These are phyloP conservation scores for Phialemonium atrogriseum DNA, from an alignment of 2,329 filamentous ascomycete genomes.

Conservation along the genomic window DNA sequence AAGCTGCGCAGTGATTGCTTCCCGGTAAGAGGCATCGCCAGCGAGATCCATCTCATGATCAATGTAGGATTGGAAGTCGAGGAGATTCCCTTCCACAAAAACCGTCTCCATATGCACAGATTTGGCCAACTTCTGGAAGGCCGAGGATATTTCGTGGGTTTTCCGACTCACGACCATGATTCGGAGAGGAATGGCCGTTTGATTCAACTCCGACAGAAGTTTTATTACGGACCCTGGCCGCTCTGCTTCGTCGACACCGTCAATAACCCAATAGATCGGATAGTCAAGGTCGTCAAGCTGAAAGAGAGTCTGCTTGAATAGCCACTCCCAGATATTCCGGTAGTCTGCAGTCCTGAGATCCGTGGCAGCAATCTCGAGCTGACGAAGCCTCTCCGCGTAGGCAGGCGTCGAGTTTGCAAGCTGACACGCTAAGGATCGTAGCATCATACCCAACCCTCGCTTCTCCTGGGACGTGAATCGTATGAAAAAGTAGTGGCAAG, in stretches of 20 bases:
- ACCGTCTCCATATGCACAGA: constrained; percentile 2
- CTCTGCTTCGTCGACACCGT: constrained; percentile 28
- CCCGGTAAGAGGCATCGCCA: constrained; percentile 9
- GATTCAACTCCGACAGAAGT: constrained; percentile 17
- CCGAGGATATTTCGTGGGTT: constrained; percentile 11
- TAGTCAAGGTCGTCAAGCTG: constrained; percentile 8
- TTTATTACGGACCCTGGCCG: constrained; percentile 16
- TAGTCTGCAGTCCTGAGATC: constrained; percentile 17
- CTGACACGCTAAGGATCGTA: constrained; percentile 23
- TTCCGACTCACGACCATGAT: constrained; percentile 22
- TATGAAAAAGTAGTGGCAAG: constrained; percentile 19
- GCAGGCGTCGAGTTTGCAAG: constrained; percentile 13
- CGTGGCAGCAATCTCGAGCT: constrained; percentile 14
- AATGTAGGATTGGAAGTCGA: constrained; percentile 14
- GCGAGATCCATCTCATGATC: constrained; percentile 11
- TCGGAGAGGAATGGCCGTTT: constrained; percentile 14
- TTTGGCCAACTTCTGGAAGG: constrained; percentile 9
- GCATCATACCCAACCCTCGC: constrained; percentile 11
- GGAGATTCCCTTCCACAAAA: constrained; percentile 7
- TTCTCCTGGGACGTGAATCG: constrained; percentile 12
- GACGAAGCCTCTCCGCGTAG: constrained; percentile 13
- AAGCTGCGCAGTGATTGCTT: constrained; percentile 14
- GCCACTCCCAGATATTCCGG: constrained; percentile 19
- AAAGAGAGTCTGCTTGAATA: constrained; percentile 22
- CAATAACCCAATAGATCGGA: constrained; percentile 29